A percentile compares a stretch with the other conserved stretches of the same genome.
Conservation (phyloP, 108 stramenopile species). For the Nitzschia sp. region DNA sequence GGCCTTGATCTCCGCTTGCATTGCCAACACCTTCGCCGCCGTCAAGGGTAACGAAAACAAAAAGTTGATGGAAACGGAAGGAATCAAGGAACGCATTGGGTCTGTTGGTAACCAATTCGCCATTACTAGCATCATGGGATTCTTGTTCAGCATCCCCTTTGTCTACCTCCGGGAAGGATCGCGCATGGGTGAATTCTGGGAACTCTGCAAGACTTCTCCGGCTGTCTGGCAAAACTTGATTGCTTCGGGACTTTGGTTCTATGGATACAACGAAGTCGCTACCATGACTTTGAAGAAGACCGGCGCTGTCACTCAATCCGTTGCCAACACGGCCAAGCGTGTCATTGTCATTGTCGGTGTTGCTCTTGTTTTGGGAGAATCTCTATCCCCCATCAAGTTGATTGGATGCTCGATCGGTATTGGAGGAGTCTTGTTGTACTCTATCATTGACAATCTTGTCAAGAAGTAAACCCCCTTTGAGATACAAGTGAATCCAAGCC, state of each 20-base stretch:
- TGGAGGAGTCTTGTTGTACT: conserved; percentile 92
- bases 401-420: conserved; percentile 92
- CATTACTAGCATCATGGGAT: conserved; percentile 83
- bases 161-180: conserved; percentile 71
- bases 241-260: conserved; percentile 92
- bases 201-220: conserved; percentile 80
- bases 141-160: conserved; percentile 82
- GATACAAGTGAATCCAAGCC: too few species aligned
- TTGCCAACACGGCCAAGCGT: conserved; percentile 96
- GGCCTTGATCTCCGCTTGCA: conserved; percentile 86
- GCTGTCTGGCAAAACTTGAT: conserved; percentile 82
- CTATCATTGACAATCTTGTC: conserved; percentile 75
- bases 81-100: conserved; percentile 89
- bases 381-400: conserved; percentile 84
- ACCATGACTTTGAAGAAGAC: conserved; percentile 96
- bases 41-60: conserved; percentile 95
- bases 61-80: conserved; percentile 91
- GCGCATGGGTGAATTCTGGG: conserved; percentile 77
- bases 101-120: conserved; percentile 93
- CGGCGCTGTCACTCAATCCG: conserved; percentile 90
- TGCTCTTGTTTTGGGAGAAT: conserved; percentile 88
- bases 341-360: conserved; percentile 93
- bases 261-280: conserved; percentile 94
- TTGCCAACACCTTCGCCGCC: conserved; percentile 92
- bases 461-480: too few species aligned